Base-by-base conservation (phyloP, 495 filamentous ascomycete species). In the Zalerion maritima region DNA sequence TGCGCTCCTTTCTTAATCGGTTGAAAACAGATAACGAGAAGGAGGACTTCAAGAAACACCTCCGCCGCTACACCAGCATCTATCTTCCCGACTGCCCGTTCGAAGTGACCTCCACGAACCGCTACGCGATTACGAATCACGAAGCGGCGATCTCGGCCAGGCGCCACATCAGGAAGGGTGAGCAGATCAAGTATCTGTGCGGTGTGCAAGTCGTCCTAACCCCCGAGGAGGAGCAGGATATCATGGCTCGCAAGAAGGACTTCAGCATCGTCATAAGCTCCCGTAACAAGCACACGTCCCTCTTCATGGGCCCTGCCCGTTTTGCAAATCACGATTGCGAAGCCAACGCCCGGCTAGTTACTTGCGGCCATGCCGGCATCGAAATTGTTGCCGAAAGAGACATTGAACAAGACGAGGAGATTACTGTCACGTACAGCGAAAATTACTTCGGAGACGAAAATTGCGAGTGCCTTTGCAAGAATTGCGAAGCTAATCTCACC, bases 241-340 rank as follows among this genome's bases (percentile, higher is more conserved):
- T 94, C 33, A 74, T 78, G 24, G 46, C 73, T 34, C 75, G 71
- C 14, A 71, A 82, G 35, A 81, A 81, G 41, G 89, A 99, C 50
- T 99, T 99, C 52, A 93, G 83, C 47, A 82, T 99, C 28, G 84
- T 99, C 25, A 76, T 92, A 49, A 93, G 85, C 35, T 84, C 81
- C 43, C 68, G 89, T 19, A 84, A 85, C 41, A 89, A 89, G 46
- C 75, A 71, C 10, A 76, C 86, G 5, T 85, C 79, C 9, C 60
- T 96, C 12, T 92, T 99, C 38, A 73, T 99, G 41, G 89, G 89
- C 2, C 89, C 89, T 12, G 89, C 91, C 22, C 74, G 89, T 20
- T 94, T 99, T 43, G 81, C 87, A 12, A 99, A 99, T 43, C 89
- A 99, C 51, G 89, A 99, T 52, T 99, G 89, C 50, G 70, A 80